Base-by-base conservation (phyloP, 495 filamentous ascomycete genomes). In the Margaritispora aquatica region DNA sequence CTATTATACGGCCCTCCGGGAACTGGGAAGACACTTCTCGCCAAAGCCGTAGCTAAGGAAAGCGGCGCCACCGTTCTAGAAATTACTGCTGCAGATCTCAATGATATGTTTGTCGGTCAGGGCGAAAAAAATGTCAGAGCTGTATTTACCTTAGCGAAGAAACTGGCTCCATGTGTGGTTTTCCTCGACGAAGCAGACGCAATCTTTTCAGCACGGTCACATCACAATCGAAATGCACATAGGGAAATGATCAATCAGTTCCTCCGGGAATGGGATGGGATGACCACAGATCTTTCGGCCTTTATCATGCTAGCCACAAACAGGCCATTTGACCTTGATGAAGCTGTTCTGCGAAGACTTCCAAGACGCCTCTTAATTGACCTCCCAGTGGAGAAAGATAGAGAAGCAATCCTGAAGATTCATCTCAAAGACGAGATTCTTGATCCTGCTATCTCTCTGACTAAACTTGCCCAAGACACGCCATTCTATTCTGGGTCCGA, bases 221-320 rank as follows among this genome's bases (percentile, higher is more conserved):
- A 76, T 47, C 69, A 71, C 19, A 75, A 77, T 54, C 68, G 80
- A 1, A 82, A 80, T 13, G 84, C 77, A 9, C 89, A 94, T 67
- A 84, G 94, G 47, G 94, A 97, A 73, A 85, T 94, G 48, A 95
- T 98, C 74, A 98, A 97, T 62, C 93, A 97, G 70, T 98, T 97
- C 70, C 75, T 98, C 34, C 84, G 90, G n/a, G 94, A 97, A 70
- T 98, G 94, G 94, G 94, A 97, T 64, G 94, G 95, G 17, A 87
- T 98, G 81, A 87, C 84, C 41, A 27, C 50, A 29, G 86, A 90
- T 61, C 77, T 84, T 49, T 87, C 87, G 7, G 90, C 92, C 1
- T 97, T 98, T 71, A 95, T 98, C 70, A 97, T 98, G 95, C 91
- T 97, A 0, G 94, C 94, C n/a, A 96, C 91, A 13, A 97, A 97